These are phyloP conservation scores for Paralagenidium karlingii DNA, from an alignment of 352 stramenopile species.

Conservation along the genomic window DNA sequence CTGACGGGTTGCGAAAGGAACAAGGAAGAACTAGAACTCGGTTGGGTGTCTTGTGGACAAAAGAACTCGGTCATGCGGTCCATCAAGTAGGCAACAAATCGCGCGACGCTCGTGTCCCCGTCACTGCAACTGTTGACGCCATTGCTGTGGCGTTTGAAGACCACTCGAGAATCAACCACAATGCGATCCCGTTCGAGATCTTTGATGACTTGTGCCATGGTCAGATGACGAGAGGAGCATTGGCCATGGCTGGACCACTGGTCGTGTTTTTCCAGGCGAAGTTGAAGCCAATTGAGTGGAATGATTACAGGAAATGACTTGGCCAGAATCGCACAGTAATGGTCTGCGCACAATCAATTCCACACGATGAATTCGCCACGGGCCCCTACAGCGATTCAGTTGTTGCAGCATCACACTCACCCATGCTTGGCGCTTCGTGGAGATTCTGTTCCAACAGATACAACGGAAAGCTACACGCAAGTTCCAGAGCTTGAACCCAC, in stretches of 20 bases:
- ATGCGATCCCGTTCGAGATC: slow-evolving; percentile 59
- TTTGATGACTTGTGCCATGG: slow-evolving; percentile 69
- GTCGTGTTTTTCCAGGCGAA: slow-evolving; percentile 28
- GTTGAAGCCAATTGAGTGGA: slow-evolving; percentile 45
- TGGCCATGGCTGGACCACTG: slow-evolving; percentile 1
- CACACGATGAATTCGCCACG: slow-evolving; percentile 1
- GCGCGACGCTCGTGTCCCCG: too few relatives aligned
- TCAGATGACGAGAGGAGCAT: slow-evolving; percentile 41
- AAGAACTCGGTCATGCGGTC: too few relatives aligned
- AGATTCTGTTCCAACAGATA: slow-evolving; percentile 28
- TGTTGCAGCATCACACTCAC: too few relatives aligned
- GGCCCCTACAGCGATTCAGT: too few relatives aligned
- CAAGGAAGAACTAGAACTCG: too few relatives aligned
- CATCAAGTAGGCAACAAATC: too few relatives aligned
- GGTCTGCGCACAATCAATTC: slow-evolving; percentile 1
- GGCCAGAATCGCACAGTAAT: slow-evolving; percentile 28
- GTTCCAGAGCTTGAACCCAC: slow-evolving; percentile 21
- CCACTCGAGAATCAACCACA: too few relatives aligned
- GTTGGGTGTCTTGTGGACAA: too few relatives aligned
- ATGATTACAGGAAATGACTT: slow-evolving; percentile 34
- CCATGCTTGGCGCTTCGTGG: slow-evolving; percentile 6
- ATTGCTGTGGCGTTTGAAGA: too few relatives aligned
- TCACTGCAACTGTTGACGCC: too few relatives aligned
- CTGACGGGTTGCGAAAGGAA: too few relatives aligned
- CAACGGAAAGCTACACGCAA: slow-evolving; percentile 30